These are phyloP conservation scores for Carex arenaria DNA, from an alignment of 202 grass and related monocot genomes.

Conservation along the genomic window DNA sequence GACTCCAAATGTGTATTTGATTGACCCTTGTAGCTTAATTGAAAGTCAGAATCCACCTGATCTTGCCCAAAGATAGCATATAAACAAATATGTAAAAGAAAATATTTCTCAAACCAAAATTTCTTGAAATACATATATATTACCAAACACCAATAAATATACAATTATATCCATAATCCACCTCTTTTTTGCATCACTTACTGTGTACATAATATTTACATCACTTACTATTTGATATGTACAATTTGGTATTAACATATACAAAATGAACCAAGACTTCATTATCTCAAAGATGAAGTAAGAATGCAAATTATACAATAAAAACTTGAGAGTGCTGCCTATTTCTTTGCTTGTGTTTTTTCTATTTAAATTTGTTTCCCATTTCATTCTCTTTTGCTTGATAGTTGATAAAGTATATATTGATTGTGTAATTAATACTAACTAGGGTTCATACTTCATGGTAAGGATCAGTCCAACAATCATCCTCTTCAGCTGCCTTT, in stretches of 20 bases:
- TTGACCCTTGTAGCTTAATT: no score
- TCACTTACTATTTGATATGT: background rate
- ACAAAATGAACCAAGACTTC: background rate
- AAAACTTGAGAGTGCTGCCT: background rate
- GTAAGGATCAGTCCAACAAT: conserved; percentile 64
- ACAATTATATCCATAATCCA: background rate
- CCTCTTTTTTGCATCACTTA: background rate
- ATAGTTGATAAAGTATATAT: background rate
- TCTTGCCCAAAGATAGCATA: no score
- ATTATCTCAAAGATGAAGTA: background rate
- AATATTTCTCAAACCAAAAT: no score
- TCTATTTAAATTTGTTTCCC: background rate
- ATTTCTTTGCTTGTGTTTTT: conserved; percentile 6
- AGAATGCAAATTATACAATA: background rate
- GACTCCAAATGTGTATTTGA: no score
- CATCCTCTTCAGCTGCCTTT: conserved; percentile 37
- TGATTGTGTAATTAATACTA: no score
- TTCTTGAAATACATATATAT: no score
- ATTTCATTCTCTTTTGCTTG: background rate
- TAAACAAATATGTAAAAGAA: no score
- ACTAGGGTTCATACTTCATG: conserved; percentile 21
- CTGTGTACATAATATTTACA: background rate
- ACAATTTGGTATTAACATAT: conserved; percentile 13
- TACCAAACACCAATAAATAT: no score
- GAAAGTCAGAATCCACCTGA: no score